These are phyloP conservation scores for Moesziomyces antarcticus DNA, from an alignment of 1,284 basidiomycete species.

Conservation along the genomic window DNA sequence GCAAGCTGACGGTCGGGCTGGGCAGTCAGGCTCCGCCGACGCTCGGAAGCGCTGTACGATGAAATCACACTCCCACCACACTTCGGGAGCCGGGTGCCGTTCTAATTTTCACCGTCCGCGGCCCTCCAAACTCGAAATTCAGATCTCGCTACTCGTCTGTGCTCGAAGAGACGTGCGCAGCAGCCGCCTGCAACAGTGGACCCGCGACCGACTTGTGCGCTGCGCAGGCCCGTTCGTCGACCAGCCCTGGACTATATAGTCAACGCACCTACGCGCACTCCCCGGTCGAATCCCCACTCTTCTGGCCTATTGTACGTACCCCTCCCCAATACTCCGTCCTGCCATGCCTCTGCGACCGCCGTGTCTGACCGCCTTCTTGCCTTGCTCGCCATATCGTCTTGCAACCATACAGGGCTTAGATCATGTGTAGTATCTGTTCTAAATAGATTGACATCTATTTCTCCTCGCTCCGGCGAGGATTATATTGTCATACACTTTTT, in stretches of 20 bases:
- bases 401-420: constrained; percentile 52
- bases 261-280: constrained; percentile 21
- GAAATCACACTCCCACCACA: constrained; percentile 16
- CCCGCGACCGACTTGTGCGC: constrained; percentile 1
- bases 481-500: constrained; percentile 55
- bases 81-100: too few relatives aligned
- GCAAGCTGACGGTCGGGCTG: too few relatives aligned
- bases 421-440: constrained; percentile 64
- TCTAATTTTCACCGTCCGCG: background rate
- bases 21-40: too few relatives aligned
- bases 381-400: constrained; percentile 1
- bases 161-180: background rate
- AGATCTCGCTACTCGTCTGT: background rate
- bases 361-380: constrained; percentile 18
- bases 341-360: background rate
- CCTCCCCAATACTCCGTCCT: constrained; percentile 6
- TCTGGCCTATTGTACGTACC: constrained; percentile 54
- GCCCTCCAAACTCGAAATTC: constrained; percentile 38
- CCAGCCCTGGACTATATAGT: constrained; percentile 32
- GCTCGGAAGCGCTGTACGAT: constrained; percentile 14
- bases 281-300: constrained; percentile 19
- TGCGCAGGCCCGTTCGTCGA: background rate
- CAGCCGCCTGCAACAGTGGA: constrained; percentile 1
- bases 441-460: constrained; percentile 61
- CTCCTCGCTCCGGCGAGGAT: constrained; percentile 48